Conservation (phyloP, 108 stramenopile species). For the Pseudonitzschia pungens region DNA sequence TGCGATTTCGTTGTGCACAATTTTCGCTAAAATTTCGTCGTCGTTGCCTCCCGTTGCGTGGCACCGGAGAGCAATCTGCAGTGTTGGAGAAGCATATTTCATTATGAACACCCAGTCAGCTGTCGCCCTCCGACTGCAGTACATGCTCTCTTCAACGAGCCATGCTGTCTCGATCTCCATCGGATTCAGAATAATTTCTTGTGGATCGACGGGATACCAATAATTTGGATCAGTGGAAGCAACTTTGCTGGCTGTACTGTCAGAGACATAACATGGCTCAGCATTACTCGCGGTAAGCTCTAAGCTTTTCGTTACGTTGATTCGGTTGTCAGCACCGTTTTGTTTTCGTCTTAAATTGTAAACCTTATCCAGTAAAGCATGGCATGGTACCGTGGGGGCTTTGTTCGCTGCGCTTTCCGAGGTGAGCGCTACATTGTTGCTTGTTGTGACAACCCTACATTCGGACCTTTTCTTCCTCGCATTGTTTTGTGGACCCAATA, state of each 20-base stretch:
- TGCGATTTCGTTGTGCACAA: constrained; percentile 19
- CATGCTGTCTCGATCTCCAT: constrained; percentile 32
- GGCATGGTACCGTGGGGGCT: not conserved
- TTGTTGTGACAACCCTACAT: too few relatives aligned
- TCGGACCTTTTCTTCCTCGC: too few relatives aligned
- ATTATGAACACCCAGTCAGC: constrained; percentile 30
- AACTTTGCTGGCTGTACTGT: not conserved
- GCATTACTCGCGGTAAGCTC: not conserved
- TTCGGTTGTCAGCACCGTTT: not conserved
- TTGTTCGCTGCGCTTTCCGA: too few relatives aligned
- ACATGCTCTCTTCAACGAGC: constrained; percentile 32
- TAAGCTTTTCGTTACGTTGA: not conserved
- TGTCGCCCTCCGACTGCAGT: not conserved
- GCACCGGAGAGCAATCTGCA: constrained; percentile 19
- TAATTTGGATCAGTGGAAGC: not conserved
- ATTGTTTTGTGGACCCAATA: too few relatives aligned
- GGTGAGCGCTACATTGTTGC: too few relatives aligned
- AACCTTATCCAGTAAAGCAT: not conserved
- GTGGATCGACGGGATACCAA: constrained; percentile 25
- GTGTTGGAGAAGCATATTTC: constrained; percentile 26
- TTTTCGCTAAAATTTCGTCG: not conserved
- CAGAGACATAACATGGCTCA: not conserved
- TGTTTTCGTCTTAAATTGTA: not conserved
- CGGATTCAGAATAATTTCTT: constrained; percentile 23
- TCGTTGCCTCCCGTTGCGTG: constrained; percentile 1